These are phyloP conservation scores for Ceratobasidium sp. DNA, from an alignment of 1,284 basidiomycete genomes.

Conservation along the genomic window DNA sequence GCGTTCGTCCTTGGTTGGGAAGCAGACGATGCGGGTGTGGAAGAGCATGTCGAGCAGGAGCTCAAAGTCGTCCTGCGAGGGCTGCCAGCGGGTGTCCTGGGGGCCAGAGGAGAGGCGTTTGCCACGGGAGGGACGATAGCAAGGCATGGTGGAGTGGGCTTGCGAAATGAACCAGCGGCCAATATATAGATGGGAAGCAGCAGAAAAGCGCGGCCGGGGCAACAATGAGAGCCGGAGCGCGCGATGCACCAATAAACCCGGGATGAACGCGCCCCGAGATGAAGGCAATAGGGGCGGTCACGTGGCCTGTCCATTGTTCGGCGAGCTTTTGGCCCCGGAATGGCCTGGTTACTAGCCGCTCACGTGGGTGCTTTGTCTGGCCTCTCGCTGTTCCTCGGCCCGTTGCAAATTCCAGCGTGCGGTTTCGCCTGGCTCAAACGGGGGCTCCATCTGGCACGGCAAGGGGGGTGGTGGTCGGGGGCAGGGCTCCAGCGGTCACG, in stretches of 20 bases:
- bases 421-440: slow-evolving; percentile 30
- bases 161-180: slow-evolving; percentile 29
- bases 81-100: slow-evolving; percentile 36
- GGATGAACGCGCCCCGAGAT: slow-evolving; percentile 25
- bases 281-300: slow-evolving; percentile 33
- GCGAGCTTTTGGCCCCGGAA: slow-evolving; percentile 16
- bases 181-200: slow-evolving; percentile 11
- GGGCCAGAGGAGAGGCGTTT: slow-evolving; percentile 31
- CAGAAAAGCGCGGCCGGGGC: slow-evolving; percentile 25
- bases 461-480: no score
- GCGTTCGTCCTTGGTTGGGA: slow-evolving; percentile 37
- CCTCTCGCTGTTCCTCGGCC: slow-evolving; percentile 15
- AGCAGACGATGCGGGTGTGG: slow-evolving; percentile 34
- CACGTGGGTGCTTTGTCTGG: slow-evolving; percentile 29
- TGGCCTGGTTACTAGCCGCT: not conserved
- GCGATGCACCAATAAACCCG: no score
- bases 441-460: not conserved
- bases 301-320: slow-evolving; percentile 38
- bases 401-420: slow-evolving; percentile 19
- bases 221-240: slow-evolving; percentile 19
- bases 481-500: not conserved
- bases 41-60: slow-evolving; percentile 38
- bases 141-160: slow-evolving; percentile 34
- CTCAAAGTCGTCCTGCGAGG: slow-evolving; percentile 38
- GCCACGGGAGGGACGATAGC: slow-evolving; percentile 35